Evolutionary conservation across 2,329 filamentous ascomycete genomes (phyloP).

Genomic region (Neocucurbitaria cava): DNA sequence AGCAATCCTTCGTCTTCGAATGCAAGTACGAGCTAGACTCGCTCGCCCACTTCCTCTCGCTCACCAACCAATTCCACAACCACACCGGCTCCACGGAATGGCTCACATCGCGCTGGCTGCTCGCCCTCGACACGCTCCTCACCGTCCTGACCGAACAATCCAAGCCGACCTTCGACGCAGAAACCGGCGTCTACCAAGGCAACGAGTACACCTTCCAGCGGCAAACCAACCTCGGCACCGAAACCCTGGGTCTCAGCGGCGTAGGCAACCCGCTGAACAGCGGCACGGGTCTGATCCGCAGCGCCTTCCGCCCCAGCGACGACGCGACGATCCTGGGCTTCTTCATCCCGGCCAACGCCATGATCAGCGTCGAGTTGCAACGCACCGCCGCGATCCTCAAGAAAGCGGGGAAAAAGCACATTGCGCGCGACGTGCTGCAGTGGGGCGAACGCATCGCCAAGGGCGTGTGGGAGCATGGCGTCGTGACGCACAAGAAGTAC

Average conservation of each 20-base stretch:
- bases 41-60: constrained; percentile 84
- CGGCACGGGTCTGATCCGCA: constrained; percentile 85
- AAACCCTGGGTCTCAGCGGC: constrained; percentile 83
- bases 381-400: constrained; percentile 75
- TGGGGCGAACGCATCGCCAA: constrained; percentile 72
- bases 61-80: constrained; percentile 86
- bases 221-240: constrained; percentile 79
- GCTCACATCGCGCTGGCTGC: constrained; percentile 77
- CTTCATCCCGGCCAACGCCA: constrained; percentile 94
- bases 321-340: constrained; percentile 94
- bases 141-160: constrained; percentile 79
- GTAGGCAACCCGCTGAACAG: constrained; percentile 89
- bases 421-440: constrained; percentile 58
- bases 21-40: constrained; percentile 99
- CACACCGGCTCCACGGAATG: constrained; percentile 81
- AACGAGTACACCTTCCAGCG: constrained; percentile 92
- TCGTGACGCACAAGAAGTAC: constrained; percentile 76
- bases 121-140: constrained; percentile 77
- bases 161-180: constrained; percentile 76
- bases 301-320: constrained; percentile 92
- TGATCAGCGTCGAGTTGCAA: constrained; percentile 89
- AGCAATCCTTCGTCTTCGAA: constrained; percentile 86
- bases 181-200: constrained; percentile 67
- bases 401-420: constrained; percentile 61
- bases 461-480: constrained; percentile 84